Evolutionary conservation across 768 basidiomycete genomes (phyloP), one percentile per base, ranked within the genome.

Genomic region (Fomitopsis pulvina): DNA sequence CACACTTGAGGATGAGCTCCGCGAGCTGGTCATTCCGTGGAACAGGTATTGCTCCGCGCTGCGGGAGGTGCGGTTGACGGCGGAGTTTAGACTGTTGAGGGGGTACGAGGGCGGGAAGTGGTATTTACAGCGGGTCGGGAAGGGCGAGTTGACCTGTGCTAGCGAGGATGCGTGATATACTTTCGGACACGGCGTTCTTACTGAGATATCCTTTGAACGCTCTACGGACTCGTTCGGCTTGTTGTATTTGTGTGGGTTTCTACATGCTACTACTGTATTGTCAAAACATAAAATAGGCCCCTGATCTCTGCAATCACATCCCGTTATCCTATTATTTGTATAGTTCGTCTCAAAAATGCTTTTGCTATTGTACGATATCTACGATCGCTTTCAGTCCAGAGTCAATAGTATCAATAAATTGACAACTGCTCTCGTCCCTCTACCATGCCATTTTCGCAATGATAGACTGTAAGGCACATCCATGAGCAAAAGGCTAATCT

Each of bases 21-120:
- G 55, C 25, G 69, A 70, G 28, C 63, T 70, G 16, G 63, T 76
- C 29, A 66, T 71, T 8, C 69, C 73, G 5, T 76, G 75, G 74
- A 70, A 68, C 45, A 65, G 67, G 39, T 68, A 68, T 34, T 74
- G 74, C 48, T 64, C 63, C 1, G 46, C 48, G 41, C 56, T 77
- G 48, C 63, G 66, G 21, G 66, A 69, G 59, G 67, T 77, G 11
- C 74, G 74, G 51, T 65, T 76, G 43, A 63, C 66, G 47, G 60
- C 68, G 5, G 67, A 64, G 3, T 70, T 62, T 48, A 63, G 67
- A 4, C 72, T 75, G 74, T 63, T 63, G 25, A 65, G 75, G 24
- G 62, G 62, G 4, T 64, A 54, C 28, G 63, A 65, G 45, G 65
- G 65, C 7, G 71, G 70, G 39, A 57, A 46, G 18, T 74, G 73